Evolutionary conservation across 2,329 filamentous ascomycete genomes (phyloP).

Genomic region (Ceratocystis alfenasii): DNA sequence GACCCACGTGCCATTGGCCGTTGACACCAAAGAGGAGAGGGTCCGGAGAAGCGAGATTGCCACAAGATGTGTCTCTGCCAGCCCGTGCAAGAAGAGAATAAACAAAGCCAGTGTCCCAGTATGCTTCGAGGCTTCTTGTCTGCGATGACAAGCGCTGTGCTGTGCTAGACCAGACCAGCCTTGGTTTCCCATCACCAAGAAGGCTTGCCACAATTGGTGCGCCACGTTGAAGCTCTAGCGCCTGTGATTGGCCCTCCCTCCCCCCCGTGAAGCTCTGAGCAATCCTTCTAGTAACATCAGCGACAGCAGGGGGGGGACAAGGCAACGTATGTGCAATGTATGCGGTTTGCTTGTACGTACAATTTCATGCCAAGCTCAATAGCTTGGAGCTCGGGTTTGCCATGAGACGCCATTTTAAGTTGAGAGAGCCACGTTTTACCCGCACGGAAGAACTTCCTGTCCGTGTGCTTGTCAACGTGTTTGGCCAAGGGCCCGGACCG

Average conservation of each 20-base stretch:
- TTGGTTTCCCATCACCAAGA: background rate
- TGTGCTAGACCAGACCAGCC: background rate
- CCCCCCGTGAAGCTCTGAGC: background rate
- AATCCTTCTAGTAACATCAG: background rate
- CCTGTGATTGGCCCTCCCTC: background rate
- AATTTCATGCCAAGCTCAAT: background rate
- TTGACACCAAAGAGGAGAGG: background rate
- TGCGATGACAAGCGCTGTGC: background rate
- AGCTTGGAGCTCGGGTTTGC: background rate
- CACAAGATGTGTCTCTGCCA: background rate
- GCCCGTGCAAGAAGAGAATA: background rate
- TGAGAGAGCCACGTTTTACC: constrained; percentile 1
- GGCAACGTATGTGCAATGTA: background rate
- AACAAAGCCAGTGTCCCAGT: background rate
- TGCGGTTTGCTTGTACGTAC: background rate
- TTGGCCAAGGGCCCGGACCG: background rate
- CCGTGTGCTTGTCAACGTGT: background rate
- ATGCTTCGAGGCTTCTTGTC: background rate
- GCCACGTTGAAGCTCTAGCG: constrained; percentile 2
- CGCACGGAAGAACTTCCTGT: background rate
- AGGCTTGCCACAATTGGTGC: background rate
- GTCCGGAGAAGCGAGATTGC: background rate
- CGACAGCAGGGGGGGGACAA: background rate
- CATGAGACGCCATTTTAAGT: background rate
- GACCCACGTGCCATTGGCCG: constrained; percentile 4